These are phyloP conservation scores for Davidsoniella eucalypti DNA, from an alignment of 2,329 filamentous ascomycete species.

Conservation along the genomic window DNA sequence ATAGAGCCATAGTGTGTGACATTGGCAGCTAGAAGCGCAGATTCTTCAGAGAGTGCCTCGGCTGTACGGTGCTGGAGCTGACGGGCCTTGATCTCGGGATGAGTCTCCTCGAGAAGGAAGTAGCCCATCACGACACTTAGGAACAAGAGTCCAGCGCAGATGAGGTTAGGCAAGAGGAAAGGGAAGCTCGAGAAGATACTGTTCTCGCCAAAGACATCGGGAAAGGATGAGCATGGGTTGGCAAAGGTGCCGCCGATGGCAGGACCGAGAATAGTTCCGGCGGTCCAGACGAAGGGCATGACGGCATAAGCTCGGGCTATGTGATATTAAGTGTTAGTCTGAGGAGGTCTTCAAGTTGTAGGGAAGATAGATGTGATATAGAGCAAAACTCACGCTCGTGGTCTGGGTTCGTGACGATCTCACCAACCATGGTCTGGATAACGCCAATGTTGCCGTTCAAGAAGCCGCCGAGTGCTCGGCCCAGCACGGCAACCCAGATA, in stretches of 20 bases:
- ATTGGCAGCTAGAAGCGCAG: constrained; percentile 50
- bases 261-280: constrained; percentile 78
- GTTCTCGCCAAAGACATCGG: constrained; percentile 46
- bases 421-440: constrained; percentile 85
- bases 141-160: constrained; percentile 62
- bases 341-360: background rate
- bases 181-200: constrained; percentile 65
- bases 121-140: constrained; percentile 69
- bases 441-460: constrained; percentile 87
- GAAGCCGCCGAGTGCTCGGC: constrained; percentile 61
- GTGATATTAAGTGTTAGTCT: background rate
- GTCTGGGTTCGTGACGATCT: constrained; percentile 66
- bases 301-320: constrained; percentile 69
- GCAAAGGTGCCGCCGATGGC: constrained; percentile 79
- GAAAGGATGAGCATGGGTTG: constrained; percentile 59
- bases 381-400: constrained; percentile 54
- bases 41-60: constrained; percentile 43
- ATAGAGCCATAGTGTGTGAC: constrained; percentile 55
- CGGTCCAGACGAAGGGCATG: constrained; percentile 89
- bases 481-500: constrained; percentile 67
- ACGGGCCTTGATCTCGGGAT: constrained; percentile 59
- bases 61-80: constrained; percentile 16
- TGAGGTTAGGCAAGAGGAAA: constrained; percentile 75
- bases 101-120: constrained; percentile 71
- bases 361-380: background rate